These are phyloP conservation scores for Aspergillus biplanus DNA, from an alignment of 495 filamentous ascomycete genomes.

Conservation along the genomic window DNA sequence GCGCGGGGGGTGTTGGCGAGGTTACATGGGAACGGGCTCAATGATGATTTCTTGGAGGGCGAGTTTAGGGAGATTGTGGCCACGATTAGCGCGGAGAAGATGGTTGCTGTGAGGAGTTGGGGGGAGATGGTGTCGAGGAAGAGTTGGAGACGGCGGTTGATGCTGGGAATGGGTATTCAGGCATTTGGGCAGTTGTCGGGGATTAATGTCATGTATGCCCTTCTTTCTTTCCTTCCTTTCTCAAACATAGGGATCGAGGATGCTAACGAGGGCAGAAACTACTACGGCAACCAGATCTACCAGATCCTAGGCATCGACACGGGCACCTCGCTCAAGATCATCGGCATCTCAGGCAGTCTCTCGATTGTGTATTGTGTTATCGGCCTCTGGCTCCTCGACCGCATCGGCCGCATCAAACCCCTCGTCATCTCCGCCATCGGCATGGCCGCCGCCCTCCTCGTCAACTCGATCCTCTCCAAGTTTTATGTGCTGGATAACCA, in stretches of 20 bases:
- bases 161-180: slow-evolving; percentile 14
- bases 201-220: slow-evolving; percentile 10
- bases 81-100: slow-evolving; percentile 9
- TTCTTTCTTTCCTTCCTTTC: background rate
- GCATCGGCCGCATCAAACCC: slow-evolving; percentile 54
- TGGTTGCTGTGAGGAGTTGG: slow-evolving; percentile 9
- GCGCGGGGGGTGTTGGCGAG: slow-evolving; percentile 4
- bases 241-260: background rate
- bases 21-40: slow-evolving; percentile 1
- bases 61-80: slow-evolving; percentile 14
- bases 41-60: slow-evolving; percentile 1
- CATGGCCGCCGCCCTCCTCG: slow-evolving; percentile 55
- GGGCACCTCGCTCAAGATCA: slow-evolving; percentile 48
- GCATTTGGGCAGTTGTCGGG: slow-evolving; percentile 11
- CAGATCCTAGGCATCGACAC: slow-evolving; percentile 50
- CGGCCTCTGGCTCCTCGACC: slow-evolving; percentile 49
- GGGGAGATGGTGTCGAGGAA: slow-evolving; percentile 9
- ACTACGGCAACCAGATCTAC: slow-evolving; percentile 58
- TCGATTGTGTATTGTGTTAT: slow-evolving; percentile 38
- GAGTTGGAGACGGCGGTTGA: background rate
- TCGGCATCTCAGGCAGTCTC: slow-evolving; percentile 47
- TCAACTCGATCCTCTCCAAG: slow-evolving; percentile 49
- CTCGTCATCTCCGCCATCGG: slow-evolving; percentile 55
- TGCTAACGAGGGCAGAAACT: slow-evolving; percentile 31
- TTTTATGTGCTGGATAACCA: slow-evolving; percentile 32